Percentiles rank a stretch among this genome's conserved stretches.
Conservation (phyloP, 768 basidiomycete species). For the Naganishia vaughanmartiniae region DNA sequence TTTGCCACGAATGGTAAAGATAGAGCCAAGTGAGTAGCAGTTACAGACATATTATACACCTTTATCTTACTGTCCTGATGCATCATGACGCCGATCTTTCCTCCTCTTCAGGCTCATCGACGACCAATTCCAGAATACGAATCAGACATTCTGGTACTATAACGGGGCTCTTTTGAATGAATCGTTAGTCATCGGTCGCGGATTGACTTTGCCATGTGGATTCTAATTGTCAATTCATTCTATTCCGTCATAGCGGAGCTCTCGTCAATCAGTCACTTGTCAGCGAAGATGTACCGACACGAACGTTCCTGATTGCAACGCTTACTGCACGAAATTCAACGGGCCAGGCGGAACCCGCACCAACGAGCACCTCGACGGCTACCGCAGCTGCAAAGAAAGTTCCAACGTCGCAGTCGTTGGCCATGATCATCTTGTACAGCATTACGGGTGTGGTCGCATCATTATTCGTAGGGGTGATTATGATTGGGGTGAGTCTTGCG, state of each 20-base stretch:
- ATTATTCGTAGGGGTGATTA: constrained; percentile 77
- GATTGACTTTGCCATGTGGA: neutral
- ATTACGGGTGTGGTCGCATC: constrained; percentile 86
- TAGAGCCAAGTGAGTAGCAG: constrained; percentile 57
- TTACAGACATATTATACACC: neutral
- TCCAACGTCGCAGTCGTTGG: constrained; percentile 53
- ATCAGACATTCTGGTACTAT: constrained; percentile 58
- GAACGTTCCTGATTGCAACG: constrained; percentile 66
- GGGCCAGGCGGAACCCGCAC: constrained; percentile 44
- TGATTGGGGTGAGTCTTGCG: constrained; percentile 66
- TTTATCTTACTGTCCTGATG: neutral
- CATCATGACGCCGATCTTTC: neutral
- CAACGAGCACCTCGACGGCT: constrained; percentile 33
- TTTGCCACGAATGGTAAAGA: constrained; percentile 64
- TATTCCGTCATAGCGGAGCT: constrained; percentile 25
- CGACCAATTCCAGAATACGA: constrained; percentile 61
- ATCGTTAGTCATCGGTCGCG: constrained; percentile 38
- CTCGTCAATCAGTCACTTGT: constrained; percentile 39
- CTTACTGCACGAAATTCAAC: constrained; percentile 67
- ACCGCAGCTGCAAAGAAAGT: constrained; percentile 26
- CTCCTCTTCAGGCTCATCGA: constrained; percentile 56
- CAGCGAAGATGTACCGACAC: constrained; percentile 28
- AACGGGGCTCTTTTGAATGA: constrained; percentile 65
- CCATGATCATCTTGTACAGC: constrained; percentile 73
- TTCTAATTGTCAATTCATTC: neutral